These are phyloP conservation scores for Prunus kanzakura DNA, from an alignment of 306 rosid genomes.

Conservation along the genomic window DNA sequence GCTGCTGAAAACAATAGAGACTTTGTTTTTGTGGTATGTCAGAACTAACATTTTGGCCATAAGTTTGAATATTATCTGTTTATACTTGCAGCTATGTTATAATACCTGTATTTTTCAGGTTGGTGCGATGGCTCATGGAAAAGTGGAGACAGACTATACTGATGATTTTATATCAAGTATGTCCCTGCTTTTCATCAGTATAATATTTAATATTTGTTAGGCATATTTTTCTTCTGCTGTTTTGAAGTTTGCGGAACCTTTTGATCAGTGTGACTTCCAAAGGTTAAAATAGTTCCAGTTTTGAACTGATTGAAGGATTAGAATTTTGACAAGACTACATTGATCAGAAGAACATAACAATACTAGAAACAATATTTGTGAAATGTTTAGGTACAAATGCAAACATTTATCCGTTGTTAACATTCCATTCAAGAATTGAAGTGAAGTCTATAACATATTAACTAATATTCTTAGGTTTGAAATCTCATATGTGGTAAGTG, in stretches of 20 bases:
- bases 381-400: neutral
- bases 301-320: neutral
- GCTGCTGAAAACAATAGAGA: constrained; percentile 26
- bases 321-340: neutral
- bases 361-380: neutral
- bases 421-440: neutral
- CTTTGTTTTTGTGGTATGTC: constrained; percentile 83
- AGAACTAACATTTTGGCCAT: neutral
- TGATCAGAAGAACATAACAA: neutral
- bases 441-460: neutral
- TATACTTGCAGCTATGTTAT: neutral
- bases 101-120: constrained; percentile 44
- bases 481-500: neutral
- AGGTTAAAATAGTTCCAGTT: neutral
- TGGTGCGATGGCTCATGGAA: constrained; percentile 92
- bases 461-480: neutral
- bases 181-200: constrained; percentile 12
- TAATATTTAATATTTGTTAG: neutral
- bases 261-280: neutral
- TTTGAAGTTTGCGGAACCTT: neutral
- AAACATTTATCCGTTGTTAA: neutral
- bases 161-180: constrained; percentile 76
- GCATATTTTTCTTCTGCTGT: neutral
- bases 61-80: neutral
- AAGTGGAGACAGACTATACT: constrained; percentile 66